phyloP scores from a whole-genome alignment of 2,329 filamentous ascomycete genomes.

The Colletotrichum shisoi region DNA sequence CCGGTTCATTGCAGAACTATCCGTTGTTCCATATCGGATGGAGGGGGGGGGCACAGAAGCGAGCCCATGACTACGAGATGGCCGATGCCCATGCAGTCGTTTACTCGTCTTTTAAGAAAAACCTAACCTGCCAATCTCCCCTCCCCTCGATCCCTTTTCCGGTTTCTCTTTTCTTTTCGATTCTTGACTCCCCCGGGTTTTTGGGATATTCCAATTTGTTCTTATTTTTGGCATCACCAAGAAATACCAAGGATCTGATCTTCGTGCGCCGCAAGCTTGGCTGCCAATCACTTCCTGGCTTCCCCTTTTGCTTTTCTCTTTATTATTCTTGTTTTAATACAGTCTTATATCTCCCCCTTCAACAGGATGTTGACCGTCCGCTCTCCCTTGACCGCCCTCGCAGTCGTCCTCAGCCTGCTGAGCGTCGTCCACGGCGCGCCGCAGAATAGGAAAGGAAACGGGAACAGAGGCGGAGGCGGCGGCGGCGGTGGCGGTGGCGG shows the following conservation, averaged over 20 bases:
- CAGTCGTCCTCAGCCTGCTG: conserved; percentile 35
- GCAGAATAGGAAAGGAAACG: conserved; percentile 35
- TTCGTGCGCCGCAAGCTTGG: conserved; percentile 36
- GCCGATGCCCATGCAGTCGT: conserved; percentile 14
- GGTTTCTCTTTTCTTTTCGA: neutral
- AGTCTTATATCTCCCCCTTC: neutral
- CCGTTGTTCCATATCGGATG: conserved; percentile 23
- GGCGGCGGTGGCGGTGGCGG: conserved; percentile 1
- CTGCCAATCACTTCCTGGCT: conserved; percentile 10
- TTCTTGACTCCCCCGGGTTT: conserved; percentile 29
- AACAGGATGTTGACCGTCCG: conserved; percentile 39
- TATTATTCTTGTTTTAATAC: conserved; percentile 18
- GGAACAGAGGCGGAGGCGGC: conserved; percentile 10
- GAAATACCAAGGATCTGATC: conserved; percentile 22
- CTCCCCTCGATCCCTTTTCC: neutral
- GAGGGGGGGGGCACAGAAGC: neutral
- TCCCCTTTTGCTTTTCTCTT: too few relatives aligned
- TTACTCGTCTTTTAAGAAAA: conserved; percentile 26
- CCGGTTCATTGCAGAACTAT: neutral
- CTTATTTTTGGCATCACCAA: neutral
- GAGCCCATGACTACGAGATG: conserved; percentile 24
- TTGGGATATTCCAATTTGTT: conserved; percentile 33
- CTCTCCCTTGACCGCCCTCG: conserved; percentile 32
- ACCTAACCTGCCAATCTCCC: conserved; percentile 31
- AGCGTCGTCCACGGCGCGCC: conserved; percentile 35